Base-by-base conservation (phyloP, 495 filamentous ascomycete genomes). In the Penicillium ucsense region DNA sequence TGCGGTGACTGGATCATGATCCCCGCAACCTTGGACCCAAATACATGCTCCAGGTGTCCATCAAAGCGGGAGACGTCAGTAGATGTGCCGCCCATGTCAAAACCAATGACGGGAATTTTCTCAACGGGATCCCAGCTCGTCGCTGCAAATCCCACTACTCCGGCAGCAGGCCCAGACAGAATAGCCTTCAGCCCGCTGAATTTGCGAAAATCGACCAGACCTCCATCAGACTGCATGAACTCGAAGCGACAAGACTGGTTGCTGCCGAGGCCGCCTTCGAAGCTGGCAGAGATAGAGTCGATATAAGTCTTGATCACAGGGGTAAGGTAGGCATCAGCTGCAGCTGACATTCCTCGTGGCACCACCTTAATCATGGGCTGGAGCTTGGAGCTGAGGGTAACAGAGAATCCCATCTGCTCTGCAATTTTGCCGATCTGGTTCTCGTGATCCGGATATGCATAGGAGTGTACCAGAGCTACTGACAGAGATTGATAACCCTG, bases 271-370 rank as follows among this genome's bases (percentile, higher is more conserved):
- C 70, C 75, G 11, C 75, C 78, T 49, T 75, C 64, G 43, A 82
- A 82, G 40, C 77, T 78, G 1, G 70, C 60, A 43, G 85, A 81
- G 53, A 98, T 97, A 3, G 90, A 91, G 31, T 81, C 75, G 55
- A 97, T 94, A 62, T 98, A 98, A 62, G 90, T 89, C 62, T 89
- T 89, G 57, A 98, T 97, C 7, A 89, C 86, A 0, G 92, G 92
- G 3, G 92, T 97, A 4, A 98, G 76, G 60, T 98, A 98, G 4
- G 92, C 92, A 70, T 98, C 92, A 5, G 91, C 92, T 30, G 89
- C 94, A 7, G 92, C 87, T 10, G 88, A 94, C 7, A 90, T 96
- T 8, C 88, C 91, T 46, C 92, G 73, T 29, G 91, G 85, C 30
- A 79, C 75, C 33, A 79, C 65, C 47, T 74, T 75, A 53, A 79